Evolutionary conservation across 495 filamentous ascomycete species (phyloP).

Genomic region (Hypomontagnella monticulosa): DNA sequence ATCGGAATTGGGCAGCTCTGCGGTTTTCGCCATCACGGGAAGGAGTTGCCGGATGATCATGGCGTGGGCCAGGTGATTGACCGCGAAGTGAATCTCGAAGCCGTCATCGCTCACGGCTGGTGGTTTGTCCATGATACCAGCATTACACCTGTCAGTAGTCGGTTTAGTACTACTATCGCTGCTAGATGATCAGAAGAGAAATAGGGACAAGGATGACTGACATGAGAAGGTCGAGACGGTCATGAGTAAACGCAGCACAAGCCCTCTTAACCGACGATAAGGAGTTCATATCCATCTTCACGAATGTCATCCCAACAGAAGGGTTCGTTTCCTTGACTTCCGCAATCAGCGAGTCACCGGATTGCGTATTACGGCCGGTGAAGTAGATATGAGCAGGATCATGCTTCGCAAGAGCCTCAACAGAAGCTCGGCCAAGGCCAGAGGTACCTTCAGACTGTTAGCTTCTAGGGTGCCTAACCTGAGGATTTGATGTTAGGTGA

Average conservation of each 20-base stretch:
- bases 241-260: slow-evolving; percentile 23
- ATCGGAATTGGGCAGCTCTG: slow-evolving; percentile 49
- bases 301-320: slow-evolving; percentile 29
- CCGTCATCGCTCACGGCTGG: slow-evolving; percentile 66
- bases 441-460: slow-evolving; percentile 61
- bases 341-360: slow-evolving; percentile 27
- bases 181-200: neutral
- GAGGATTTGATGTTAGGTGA: neutral
- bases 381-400: slow-evolving; percentile 70
- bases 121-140: slow-evolving; percentile 71
- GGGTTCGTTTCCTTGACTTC: slow-evolving; percentile 27
- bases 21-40: slow-evolving; percentile 64
- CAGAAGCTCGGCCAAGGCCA: slow-evolving; percentile 72
- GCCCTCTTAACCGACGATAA: slow-evolving; percentile 37
- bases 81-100: slow-evolving; percentile 77
- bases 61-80: slow-evolving; percentile 75
- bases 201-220: slow-evolving; percentile 1
- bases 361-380: slow-evolving; percentile 59
- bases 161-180: neutral
- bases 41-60: slow-evolving; percentile 71
- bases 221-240: slow-evolving; percentile 56
- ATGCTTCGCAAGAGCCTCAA: slow-evolving; percentile 69
- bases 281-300: slow-evolving; percentile 35
- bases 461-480: neutral
- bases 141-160: slow-evolving; percentile 57